Base-by-base conservation (phyloP, 768 basidiomycete species). In the Tricholoma sp. region DNA sequence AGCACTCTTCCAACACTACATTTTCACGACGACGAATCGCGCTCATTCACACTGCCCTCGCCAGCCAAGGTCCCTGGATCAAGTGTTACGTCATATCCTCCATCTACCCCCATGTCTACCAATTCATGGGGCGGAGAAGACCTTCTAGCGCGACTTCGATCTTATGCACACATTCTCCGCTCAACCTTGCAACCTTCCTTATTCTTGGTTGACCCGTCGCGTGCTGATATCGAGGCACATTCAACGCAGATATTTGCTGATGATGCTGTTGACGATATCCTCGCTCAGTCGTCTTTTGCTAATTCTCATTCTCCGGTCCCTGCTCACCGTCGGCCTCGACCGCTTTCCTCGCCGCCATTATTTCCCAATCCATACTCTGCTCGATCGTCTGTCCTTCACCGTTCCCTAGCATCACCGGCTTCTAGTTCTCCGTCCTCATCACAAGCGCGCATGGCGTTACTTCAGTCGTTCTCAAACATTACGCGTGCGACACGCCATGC, bases 1-100 rank as follows among this genome's bases (percentile, higher is more conserved):
- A 83, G 88, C 50, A 91, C 94, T 1, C 79, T 97, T 0, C 92
- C 94, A 0, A 92, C 90, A 0, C 80, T 99, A 2, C 85, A 94
- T 70, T 98, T 98, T 70, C 97, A 98, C 69, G 97, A 98, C 66
- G 95, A 98, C 63, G 95, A 98, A 69, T 95, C 94, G 0, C 82
- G 82, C 32, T 94, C 94, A 4, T 84, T 85, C 67, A 81, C 81
- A 2, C 69, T 83, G 52, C 74, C 82, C 66, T 60, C 84, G 56
- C 64, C 79, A 64, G 64, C 75, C 31, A 59, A 70, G 62, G 61
- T 61, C 52, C 61, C 58, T 57, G 70, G 61, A 32, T 70, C 65
- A 56, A 73, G 73, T 52, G 70, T 77, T 3, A 81, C 76, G 17
- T 74, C 83, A 11, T 91, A 89, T 62, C 87, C 89, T 51, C 81